These are phyloP conservation scores for Cicer arietinum DNA, from an alignment of 306 rosid genomes.

Conservation along the genomic window DNA sequence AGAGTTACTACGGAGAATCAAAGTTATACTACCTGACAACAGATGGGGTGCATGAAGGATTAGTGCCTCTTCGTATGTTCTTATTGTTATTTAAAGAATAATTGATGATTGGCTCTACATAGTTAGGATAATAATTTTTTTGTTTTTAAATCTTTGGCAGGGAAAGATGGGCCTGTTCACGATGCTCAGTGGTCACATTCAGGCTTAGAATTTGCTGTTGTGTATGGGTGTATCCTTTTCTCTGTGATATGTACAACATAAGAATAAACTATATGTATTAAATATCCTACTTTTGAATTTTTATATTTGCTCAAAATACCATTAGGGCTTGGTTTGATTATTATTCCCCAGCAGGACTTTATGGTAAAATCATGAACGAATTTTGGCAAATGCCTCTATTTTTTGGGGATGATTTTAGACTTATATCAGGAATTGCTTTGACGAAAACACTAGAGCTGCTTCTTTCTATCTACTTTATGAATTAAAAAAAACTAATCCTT, in stretches of 20 bases:
- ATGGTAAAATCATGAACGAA: slow-evolving; percentile 25
- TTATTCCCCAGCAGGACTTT: slow-evolving; percentile 14
- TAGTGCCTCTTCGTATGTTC: slow-evolving; percentile 89
- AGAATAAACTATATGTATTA: neutral
- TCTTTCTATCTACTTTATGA: neutral
- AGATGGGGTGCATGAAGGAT: slow-evolving; percentile 85
- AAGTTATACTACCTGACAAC: slow-evolving; percentile 88
- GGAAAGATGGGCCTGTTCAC: slow-evolving; percentile 96
- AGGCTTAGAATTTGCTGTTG: slow-evolving; percentile 81
- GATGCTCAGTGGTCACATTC: slow-evolving; percentile 91
- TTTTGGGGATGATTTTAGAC: slow-evolving; percentile 36
- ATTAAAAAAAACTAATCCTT: neutral
- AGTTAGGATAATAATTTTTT: slow-evolving; percentile 32
- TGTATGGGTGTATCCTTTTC: slow-evolving; percentile 96
- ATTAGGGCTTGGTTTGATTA: slow-evolving; percentile 6
- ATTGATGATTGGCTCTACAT: slow-evolving; percentile 25
- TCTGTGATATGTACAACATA: slow-evolving; percentile 10
- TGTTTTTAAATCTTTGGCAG: slow-evolving; percentile 60
- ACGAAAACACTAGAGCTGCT: neutral
- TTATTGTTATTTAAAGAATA: slow-evolving; percentile 19
- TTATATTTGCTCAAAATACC: slow-evolving; percentile 33
- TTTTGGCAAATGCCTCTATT: slow-evolving; percentile 17
- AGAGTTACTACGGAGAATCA: slow-evolving; percentile 95
- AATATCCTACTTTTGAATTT: slow-evolving; percentile 11
- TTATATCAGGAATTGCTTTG: slow-evolving; percentile 31